These are phyloP conservation scores for Solanum neorickii DNA, from an alignment of 257 asterid genomes.

Conservation along the genomic window DNA sequence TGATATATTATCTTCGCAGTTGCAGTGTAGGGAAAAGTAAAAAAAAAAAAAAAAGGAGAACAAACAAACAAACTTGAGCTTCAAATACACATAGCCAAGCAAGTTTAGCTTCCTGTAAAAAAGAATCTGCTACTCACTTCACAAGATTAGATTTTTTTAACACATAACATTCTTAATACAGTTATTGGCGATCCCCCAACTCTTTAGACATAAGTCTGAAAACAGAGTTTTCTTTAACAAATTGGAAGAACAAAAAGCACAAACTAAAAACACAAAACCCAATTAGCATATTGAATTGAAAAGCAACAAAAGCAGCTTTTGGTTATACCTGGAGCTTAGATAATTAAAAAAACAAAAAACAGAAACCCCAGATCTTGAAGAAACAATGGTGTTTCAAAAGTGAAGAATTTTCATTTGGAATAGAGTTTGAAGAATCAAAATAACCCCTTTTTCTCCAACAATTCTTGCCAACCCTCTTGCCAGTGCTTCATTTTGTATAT, in stretches of 20 bases:
- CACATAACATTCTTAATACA: background rate
- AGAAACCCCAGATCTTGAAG: slow-evolving; percentile 45
- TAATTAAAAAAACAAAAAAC: background rate
- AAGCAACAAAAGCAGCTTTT: slow-evolving; percentile 7
- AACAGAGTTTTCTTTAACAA: background rate
- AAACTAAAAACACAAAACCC: background rate
- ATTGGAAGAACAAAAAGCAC: background rate
- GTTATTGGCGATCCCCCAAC: background rate
- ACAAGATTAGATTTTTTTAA: background rate
- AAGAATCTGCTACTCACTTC: background rate
- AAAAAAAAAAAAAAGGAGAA: background rate
- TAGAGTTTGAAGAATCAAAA: slow-evolving; percentile 12
- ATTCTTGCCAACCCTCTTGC: slow-evolving; percentile 12
- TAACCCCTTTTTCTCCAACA: slow-evolving; percentile 7
- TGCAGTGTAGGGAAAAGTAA: background rate
- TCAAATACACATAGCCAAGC: background rate
- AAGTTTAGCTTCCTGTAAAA: background rate
- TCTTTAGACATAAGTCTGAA: background rate
- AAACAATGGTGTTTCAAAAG: slow-evolving; percentile 9
- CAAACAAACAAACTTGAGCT: background rate
- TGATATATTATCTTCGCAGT: background rate
- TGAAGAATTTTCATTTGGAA: slow-evolving; percentile 14
- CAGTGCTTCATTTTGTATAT: slow-evolving; percentile 31
- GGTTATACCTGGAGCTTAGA: slow-evolving; percentile 16
- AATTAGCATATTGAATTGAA: background rate